These are phyloP conservation scores for Myochromella boudieri DNA, from an alignment of 768 basidiomycete genomes.

Conservation along the genomic window DNA sequence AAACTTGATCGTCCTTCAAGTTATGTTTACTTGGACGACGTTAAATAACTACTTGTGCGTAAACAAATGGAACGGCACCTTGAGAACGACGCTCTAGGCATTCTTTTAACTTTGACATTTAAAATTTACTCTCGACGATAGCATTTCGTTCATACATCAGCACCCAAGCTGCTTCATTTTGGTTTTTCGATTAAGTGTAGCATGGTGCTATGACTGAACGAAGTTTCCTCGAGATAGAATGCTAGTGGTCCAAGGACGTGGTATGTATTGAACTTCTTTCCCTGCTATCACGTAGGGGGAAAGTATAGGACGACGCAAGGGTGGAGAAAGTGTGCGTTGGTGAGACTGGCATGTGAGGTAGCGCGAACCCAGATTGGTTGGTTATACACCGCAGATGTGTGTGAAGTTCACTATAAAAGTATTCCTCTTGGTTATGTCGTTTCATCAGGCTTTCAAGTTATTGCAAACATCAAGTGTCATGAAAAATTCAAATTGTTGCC, in stretches of 20 bases:
- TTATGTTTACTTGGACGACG: constrained; percentile 19
- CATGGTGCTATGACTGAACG: constrained; percentile 31
- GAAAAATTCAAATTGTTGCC: too few relatives aligned
- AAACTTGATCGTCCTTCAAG: constrained; percentile 34
- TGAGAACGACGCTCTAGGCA: constrained; percentile 33
- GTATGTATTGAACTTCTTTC: constrained; percentile 37
- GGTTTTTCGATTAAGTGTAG: constrained; percentile 38
- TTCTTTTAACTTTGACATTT: constrained; percentile 27
- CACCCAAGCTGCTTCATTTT: constrained; percentile 26
- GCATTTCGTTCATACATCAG: constrained; percentile 38
- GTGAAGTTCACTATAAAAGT: too few relatives aligned
- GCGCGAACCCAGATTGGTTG: too few relatives aligned
- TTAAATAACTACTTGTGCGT: not conserved
- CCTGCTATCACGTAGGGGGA: constrained; percentile 30
- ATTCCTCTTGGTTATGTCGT: too few relatives aligned
- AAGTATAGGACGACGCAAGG: constrained; percentile 31
- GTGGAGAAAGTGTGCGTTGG: constrained; percentile 12
- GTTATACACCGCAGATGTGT: too few relatives aligned
- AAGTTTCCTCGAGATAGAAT: constrained; percentile 24
- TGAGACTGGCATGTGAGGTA: constrained; percentile 1
- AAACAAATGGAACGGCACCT: constrained; percentile 24
- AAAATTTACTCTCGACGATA: constrained; percentile 34
- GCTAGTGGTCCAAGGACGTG: constrained; percentile 27
- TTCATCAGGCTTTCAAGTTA: too few relatives aligned
- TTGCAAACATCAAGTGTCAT: too few relatives aligned